A percentile compares a stretch with the other conserved stretches of the same genome.
These are phyloP conservation scores for Saccharomycopsis synnaedendra DNA, from an alignment of 805 yeast genomes.

Conservation along the genomic window DNA sequence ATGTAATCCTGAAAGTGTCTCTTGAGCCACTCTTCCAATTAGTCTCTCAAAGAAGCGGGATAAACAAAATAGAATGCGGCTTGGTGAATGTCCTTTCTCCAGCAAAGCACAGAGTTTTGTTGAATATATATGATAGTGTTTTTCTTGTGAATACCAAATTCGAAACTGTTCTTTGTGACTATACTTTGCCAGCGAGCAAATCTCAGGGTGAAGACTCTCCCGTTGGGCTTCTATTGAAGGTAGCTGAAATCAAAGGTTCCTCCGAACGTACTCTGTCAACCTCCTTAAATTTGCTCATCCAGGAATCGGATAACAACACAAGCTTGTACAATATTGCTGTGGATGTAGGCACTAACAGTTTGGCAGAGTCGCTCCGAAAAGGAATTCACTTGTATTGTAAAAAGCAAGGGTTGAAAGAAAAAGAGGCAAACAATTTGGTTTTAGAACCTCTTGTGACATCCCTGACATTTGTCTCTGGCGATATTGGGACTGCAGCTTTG, in stretches of 20 bases:
- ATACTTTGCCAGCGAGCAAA: neutral
- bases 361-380: slow-evolving; percentile 13
- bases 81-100: slow-evolving; percentile 7
- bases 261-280: neutral
- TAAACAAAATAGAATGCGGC: neutral
- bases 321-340: slow-evolving; percentile 14
- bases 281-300: slow-evolving; percentile 3
- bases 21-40: neutral
- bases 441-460: neutral
- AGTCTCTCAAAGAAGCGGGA: neutral
- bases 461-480: neutral
- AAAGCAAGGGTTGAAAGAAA: neutral
- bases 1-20: neutral
- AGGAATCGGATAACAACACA: slow-evolving; percentile 8
- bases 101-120: slow-evolving; percentile 7
- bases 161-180: slow-evolving; percentile 8
- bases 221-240: neutral
- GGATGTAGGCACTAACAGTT: slow-evolving; percentile 14
- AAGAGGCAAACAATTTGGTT: neutral
- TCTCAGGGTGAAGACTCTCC: neutral
- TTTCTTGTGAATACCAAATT: slow-evolving; percentile 12
- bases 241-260: neutral
- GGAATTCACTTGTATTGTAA: slow-evolving; percentile 10
- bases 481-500: neutral
- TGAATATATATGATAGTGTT: slow-evolving; percentile 4